Percentiles rank a stretch among this genome's conserved stretches.
phyloP scores from a whole-genome alignment of 2,329 filamentous ascomycete genomes.

The Nectriaceae sp. region DNA sequence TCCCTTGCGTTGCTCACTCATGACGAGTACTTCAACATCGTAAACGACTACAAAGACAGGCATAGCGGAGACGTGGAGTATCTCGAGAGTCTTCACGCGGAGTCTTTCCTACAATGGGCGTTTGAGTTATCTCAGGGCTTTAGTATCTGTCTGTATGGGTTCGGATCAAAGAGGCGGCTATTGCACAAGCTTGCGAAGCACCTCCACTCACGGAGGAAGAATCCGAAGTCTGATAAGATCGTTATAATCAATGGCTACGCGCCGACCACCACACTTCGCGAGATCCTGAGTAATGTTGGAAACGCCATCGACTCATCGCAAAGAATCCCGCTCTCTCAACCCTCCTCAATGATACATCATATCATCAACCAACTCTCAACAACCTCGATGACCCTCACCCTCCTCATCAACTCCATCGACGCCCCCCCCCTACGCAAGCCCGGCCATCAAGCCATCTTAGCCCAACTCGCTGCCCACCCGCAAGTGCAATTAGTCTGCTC shows the following conservation, averaged over 20 bases:
- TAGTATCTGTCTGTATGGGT: constrained; percentile 88
- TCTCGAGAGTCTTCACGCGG: constrained; percentile 72
- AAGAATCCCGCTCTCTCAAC: constrained; percentile 60
- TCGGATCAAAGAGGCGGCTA: constrained; percentile 82
- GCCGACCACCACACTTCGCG: constrained; percentile 64
- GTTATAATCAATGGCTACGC: constrained; percentile 88
- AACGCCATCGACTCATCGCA: constrained; percentile 57
- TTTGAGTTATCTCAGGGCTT: constrained; percentile 89
- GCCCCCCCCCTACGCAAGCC: constrained; percentile 72
- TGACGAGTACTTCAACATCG: constrained; percentile 80
- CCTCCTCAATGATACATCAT: constrained; percentile 67
- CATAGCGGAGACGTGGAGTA: constrained; percentile 72
- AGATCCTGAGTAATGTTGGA: constrained; percentile 70
- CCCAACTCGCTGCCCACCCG: constrained; percentile 74
- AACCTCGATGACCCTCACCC: constrained; percentile 52
- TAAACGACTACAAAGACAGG: constrained; percentile 65
- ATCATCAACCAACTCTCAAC: constrained; percentile 61
- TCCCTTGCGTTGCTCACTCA: constrained; percentile 79
- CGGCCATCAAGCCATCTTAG: constrained; percentile 69
- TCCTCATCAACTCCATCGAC: constrained; percentile 88
- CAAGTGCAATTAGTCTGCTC: constrained; percentile 75
- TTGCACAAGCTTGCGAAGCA: constrained; percentile 75
- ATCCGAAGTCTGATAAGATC: constrained; percentile 50
- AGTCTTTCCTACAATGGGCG: constrained; percentile 86
- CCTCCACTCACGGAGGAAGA: constrained; percentile 45